Evolutionary conservation across 805 yeast species (phyloP), one percentile per base, ranked within the genome.

Genomic region (Candida koratica): DNA sequence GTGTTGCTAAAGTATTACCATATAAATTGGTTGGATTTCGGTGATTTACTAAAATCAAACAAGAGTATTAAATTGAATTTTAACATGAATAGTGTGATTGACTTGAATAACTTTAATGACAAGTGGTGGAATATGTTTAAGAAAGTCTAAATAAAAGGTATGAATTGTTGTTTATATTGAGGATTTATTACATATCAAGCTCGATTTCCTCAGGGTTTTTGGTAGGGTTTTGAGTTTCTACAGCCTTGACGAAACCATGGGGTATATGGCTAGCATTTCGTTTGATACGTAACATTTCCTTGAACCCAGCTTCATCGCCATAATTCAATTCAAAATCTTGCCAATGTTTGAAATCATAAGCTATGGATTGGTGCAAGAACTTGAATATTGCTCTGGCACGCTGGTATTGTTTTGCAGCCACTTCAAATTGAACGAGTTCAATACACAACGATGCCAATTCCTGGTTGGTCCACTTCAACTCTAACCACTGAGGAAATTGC

Each of bases 221-320:
- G 11, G 25, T 42, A 1, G 81, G 78, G 48, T 81, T 79, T 0
- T 34, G 23, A 11, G 25, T 42, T 4, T 34, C 28, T 5, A 52
- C 57, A 2, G 71, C 58, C 39, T 67, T 68, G 43, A 78, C 67
- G 58, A 76, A 71, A 10, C 81, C 78, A 51, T 73, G 53, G 7
- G 73, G 61, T 42, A 56, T 55, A n/a, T 43, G 42, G 34, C 20
- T 43, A 17, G 66, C 56, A 11, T 59, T 51, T 43, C 86, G 67
- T 51, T 79, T 82, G 42, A 65, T 62, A 30, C 80, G 60, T 16
- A 86, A 54, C 89, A 88, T 81, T 14, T 79, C 81, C 47, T 83
- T 86, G 55, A 74, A 87, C 0, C 83, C 74, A 3, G 67, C 69
- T 49, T 84, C 93, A 40, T 72, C 61, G 4, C 97, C 97, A 53